These are phyloP conservation scores for Petunia hybrid DNA, from an alignment of 305 asterid species.

Conservation along the genomic window DNA sequence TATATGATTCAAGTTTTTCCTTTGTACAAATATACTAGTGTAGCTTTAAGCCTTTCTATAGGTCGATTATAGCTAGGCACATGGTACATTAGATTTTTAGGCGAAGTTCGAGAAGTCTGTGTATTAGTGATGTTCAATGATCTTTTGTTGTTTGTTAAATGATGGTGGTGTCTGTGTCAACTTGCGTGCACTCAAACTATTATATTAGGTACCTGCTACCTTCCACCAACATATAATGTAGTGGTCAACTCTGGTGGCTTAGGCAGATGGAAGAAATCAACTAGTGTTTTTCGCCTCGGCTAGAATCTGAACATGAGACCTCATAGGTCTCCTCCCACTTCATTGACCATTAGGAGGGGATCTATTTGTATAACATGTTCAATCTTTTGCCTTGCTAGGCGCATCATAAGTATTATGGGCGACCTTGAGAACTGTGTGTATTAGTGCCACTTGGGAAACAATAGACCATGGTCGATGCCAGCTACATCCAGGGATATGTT, in stretches of 20 bases:
- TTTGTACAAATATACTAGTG: not conserved
- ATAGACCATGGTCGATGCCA: not conserved
- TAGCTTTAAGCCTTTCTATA: not conserved
- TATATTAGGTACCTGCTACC: too few relatives aligned
- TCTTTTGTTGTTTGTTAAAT: too few relatives aligned
- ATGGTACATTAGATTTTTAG: not conserved
- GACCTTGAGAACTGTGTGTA: conserved; percentile 1
- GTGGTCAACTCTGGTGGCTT: too few relatives aligned
- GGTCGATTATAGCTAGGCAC: not conserved
- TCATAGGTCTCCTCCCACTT: too few relatives aligned
- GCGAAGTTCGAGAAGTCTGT: not conserved
- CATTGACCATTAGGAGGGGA: too few relatives aligned
- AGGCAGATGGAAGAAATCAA: too few relatives aligned
- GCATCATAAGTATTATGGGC: not conserved
- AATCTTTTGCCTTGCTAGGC: not conserved
- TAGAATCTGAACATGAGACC: too few relatives aligned
- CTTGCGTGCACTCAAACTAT: too few relatives aligned
- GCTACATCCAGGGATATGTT: not conserved
- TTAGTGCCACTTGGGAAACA: not conserved
- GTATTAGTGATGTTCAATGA: not conserved
- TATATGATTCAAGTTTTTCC: not conserved
- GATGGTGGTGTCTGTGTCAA: too few relatives aligned
- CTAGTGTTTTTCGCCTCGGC: too few relatives aligned
- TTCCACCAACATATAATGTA: too few relatives aligned
- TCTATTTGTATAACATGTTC: not conserved